These are phyloP conservation scores for Oxyria digyna DNA, from an alignment of 148 eudicot genomes.

Conservation along the genomic window DNA sequence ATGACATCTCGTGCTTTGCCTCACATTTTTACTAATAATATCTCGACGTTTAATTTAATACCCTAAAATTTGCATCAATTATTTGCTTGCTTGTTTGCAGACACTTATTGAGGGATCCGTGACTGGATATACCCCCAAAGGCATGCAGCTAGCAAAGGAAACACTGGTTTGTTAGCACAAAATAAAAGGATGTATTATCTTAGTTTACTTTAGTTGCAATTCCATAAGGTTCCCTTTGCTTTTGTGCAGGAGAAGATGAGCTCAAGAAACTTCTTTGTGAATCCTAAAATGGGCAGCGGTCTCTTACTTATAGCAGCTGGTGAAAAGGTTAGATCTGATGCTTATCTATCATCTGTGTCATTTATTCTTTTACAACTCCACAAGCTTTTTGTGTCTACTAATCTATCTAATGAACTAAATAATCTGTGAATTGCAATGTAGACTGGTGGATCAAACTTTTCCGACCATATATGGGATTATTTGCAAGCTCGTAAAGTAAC, in stretches of 20 bases:
- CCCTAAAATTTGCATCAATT: background rate
- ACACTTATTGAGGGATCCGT: slow-evolving; percentile 78
- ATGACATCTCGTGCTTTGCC: background rate
- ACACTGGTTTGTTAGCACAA: slow-evolving; percentile 42
- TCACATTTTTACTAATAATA: too few relatives aligned
- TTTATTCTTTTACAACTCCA: background rate
- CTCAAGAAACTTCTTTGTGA: slow-evolving; percentile 31
- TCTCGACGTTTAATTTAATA: background rate
- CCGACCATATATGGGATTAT: slow-evolving; percentile 81
- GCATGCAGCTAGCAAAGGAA: slow-evolving; percentile 81
- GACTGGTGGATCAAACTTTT: slow-evolving; percentile 67
- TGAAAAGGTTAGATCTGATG: slow-evolving; percentile 49
- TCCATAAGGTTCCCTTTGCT: slow-evolving; percentile 1
- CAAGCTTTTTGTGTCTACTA: background rate
- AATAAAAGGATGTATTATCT: background rate
- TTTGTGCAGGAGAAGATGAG: slow-evolving; percentile 48
- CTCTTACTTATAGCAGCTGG: slow-evolving; percentile 71
- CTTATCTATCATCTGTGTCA: background rate
- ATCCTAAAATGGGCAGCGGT: slow-evolving; percentile 44
- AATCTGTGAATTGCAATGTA: slow-evolving; percentile 16
- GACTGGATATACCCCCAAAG: slow-evolving; percentile 67
- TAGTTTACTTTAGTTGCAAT: too few relatives aligned
- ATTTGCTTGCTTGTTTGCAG: slow-evolving; percentile 23
- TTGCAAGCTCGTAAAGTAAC: slow-evolving; percentile 47
- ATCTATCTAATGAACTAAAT: background rate